These are phyloP conservation scores for Bruguiera sexangula DNA, from an alignment of 345 rosid species.

Conservation along the genomic window DNA sequence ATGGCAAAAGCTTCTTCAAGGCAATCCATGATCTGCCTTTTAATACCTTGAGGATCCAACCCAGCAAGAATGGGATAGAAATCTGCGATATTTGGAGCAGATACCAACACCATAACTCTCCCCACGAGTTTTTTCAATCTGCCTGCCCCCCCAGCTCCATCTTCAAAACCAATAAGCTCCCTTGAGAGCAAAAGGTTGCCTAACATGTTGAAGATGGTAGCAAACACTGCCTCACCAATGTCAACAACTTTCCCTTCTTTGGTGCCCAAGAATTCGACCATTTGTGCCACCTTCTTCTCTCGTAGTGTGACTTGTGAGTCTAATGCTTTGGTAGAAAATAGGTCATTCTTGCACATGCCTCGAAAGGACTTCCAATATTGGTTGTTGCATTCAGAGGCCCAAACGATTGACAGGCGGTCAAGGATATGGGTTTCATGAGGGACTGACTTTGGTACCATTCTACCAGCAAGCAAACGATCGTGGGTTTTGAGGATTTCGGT, in stretches of 20 bases:
- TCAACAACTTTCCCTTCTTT: slow-evolving; percentile 11
- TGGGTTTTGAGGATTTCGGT: slow-evolving; percentile 17
- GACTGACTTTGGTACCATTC: not conserved
- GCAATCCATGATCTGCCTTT: not conserved
- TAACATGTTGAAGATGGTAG: slow-evolving; percentile 6
- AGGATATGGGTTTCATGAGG: not conserved
- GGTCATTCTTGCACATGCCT: slow-evolving; percentile 11
- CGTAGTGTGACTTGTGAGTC: slow-evolving; percentile 8
- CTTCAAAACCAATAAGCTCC: slow-evolving; percentile 3
- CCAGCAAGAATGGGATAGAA: slow-evolving; percentile 8
- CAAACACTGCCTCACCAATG: slow-evolving; percentile 15
- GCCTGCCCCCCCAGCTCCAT: not conserved
- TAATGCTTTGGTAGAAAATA: slow-evolving; percentile 17
- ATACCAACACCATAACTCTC: not conserved
- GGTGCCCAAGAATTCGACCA: slow-evolving; percentile 8
- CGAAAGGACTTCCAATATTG: slow-evolving; percentile 3
- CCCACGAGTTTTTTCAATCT: not conserved
- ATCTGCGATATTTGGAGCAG: not conserved
- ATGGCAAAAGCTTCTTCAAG: not conserved
- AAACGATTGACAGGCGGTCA: slow-evolving; percentile 1
- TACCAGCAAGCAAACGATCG: slow-evolving; percentile 16
- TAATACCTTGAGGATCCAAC: slow-evolving; percentile 18
- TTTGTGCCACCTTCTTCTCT: slow-evolving; percentile 11
- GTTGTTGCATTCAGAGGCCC: not conserved
- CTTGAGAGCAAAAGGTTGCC: slow-evolving; percentile 9